Base-by-base conservation (phyloP, 306 rosid genomes). In the Prunus campanulata region DNA sequence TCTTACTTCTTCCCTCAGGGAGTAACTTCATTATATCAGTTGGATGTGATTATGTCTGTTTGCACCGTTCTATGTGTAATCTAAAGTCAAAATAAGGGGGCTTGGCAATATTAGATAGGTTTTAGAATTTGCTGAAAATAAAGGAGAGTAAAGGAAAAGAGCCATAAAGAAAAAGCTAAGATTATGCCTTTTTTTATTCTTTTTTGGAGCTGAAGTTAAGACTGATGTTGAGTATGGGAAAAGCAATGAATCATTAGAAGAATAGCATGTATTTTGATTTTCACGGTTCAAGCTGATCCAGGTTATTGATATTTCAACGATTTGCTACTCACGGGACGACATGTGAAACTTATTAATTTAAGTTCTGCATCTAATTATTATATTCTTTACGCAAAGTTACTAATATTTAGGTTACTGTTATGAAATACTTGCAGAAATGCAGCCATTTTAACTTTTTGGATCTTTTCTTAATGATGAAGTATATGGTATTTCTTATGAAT, bases 21-120 rank as follows among this genome's bases (percentile, higher is more conserved):
- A 20, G 47, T 11, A 35, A 18, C 32, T 32, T 54, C 55, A 19
- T 55, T 70, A 52, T 56, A 63, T 54, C 75, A 81, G 2, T 61
- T 71, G 72, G 25, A 29, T 25, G 27, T 69, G 73, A 62, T 71
- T 47, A 55, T 65, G 14, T 69, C 63, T 48, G 25, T 49, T 30
- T 68, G 68, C 19, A 74, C 5, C 22, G 11, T 35, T 15, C 9
- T 44, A 29, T 66, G 72, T 78, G 11, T 52, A 44, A 46, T 64
- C 32, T 35, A 11, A 62, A 54, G 59, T 66, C 30, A 55, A 66
- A 55, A 13, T 44, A 73, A 19, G 57, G 25, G 61, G 59, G 30
- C 14, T 35, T 27, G 61, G 19, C 22, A 39, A 14, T 49, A 51
- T 44, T 44, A 25, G 64, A 14, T 27, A 27, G 18, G 11, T 22